Evolutionary conservation across 805 yeast species (phyloP), one percentile per base, ranked within the genome.

Genomic region (Phaffomyces thermotolerans): DNA sequence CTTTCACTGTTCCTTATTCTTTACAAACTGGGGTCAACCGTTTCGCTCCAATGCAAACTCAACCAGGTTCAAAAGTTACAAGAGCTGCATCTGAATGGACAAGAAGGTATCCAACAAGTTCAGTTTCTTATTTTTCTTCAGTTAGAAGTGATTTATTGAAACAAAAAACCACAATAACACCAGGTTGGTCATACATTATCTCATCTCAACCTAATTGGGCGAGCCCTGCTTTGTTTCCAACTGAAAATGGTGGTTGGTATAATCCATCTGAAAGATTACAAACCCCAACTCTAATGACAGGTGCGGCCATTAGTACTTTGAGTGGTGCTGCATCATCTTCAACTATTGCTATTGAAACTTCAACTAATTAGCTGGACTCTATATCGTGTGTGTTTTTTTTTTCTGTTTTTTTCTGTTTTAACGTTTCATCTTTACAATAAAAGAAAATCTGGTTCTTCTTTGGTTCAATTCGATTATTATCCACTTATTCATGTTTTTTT

Each of bases 41-140:
- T 54, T 86, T 66, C 62, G 97, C 98, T 1, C 96, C 97, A 42
- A 87, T 89, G 96, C 97, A 90, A 66, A 60, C 71, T 46, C 96
- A 88, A 64, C 97, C 99, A 6, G 85, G 82, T 4, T 57, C 84
- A 1, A 66, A 65, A 9, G 76, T 88, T 23, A 84, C 95, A 1
- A 76, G 69, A 33, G 44, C 43, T 24, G 45, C 52, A 14, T 71
- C 82, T 9, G 64, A 81, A 4, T 83, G 90, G 81, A 60, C 82
- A 10, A 73, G 80, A 52, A 69, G 78, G 51, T 81, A 64, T 60
- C 79, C 91, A 15, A 76, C 95, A 1, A 76, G 87, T 43, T 69
- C 84, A 0, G 84, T 76, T 43, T 74, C 85, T 0, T 76, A 75
- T 53, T 88, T 71, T 64, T 53, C 76, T 12, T 65, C 84, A 1